Evolutionary conservation across 768 basidiomycete genomes (phyloP), one percentile per base, ranked within the genome.

Genomic region (Cyclocybe aegerita): DNA sequence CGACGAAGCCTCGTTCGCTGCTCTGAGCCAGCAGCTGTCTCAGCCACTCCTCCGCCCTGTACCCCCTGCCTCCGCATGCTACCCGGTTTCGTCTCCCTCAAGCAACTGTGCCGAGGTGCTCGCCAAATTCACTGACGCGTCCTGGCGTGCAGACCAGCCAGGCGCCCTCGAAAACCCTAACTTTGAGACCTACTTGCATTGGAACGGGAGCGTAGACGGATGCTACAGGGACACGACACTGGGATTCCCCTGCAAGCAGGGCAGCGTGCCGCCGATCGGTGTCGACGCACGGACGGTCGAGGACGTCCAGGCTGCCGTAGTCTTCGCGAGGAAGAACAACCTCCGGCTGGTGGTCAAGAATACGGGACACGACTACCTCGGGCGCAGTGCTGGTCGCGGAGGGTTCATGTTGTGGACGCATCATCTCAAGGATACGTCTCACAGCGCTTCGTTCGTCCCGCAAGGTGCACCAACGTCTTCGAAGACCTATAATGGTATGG

Each of bases 141-240:
- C 39, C 42, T 78, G 77, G 75, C 70, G 75, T 2, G 49, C 77
- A 0, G 60, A 68, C 15, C 67, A 69, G 32, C 58, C 76, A 12
- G 77, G 77, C 0, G 65, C 71, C 1, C 66, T 75, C 65, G 66
- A 78, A 44, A 41, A 58, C 4, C 42, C 55, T 14, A 69, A 67
- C 47, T 65, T 61, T 38, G 67, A 68, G 43, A 60, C 59, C 1
- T 72, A 58, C 48, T 54, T 63, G 1, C 73, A 65, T 12, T 53
- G 38, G 15, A 79, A 78, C 56, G 77, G 73, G 32, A 79, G 75
- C 40, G 74, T 79, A 39, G 72, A 72, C 53, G 72, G 69, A 1
- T 85, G 82, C 70, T 80, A 78, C 34, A 50, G 81, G 39, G 72
- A 82, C 48, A 73, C 72, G 0, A 61, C 66, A 0, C 55, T 74